A percentile compares a stretch with the other conserved stretches of the same genome.
Evolutionary conservation across 768 basidiomycete genomes (phyloP).

Genomic region (Podaxis mareebaensis): DNA sequence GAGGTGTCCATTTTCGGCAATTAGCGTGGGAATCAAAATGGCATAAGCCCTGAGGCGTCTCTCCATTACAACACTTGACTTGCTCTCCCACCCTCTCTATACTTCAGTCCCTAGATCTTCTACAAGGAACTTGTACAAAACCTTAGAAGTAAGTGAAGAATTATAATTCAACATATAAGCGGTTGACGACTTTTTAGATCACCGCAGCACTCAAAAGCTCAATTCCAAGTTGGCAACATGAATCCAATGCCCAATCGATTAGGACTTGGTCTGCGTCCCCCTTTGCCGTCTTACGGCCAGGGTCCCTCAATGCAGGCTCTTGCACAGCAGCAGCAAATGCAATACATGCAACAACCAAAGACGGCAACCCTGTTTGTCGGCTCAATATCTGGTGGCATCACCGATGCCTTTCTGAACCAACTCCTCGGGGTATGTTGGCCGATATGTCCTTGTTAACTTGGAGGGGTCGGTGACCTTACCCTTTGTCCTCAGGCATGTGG

Average conservation of each 20-base stretch:
- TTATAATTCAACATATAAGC: background rate
- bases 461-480: background rate
- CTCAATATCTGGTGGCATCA: constrained; percentile 91
- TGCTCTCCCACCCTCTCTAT: background rate
- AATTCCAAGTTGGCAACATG: background rate
- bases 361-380: constrained; percentile 86
- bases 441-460: background rate
- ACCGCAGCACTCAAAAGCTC: constrained; percentile 1
- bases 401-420: constrained; percentile 76
- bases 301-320: constrained; percentile 91
- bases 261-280: constrained; percentile 87
- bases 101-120: background rate
- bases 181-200: background rate
- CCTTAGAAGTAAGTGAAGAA: background rate
- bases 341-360: constrained; percentile 70
- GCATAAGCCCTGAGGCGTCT: constrained; percentile 5
- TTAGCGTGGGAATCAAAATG: constrained; percentile 16
- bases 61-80: constrained; percentile 7
- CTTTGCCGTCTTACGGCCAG: constrained; percentile 86
- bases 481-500: constrained; percentile 76
- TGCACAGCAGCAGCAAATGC: constrained; percentile 81
- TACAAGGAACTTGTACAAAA: background rate
- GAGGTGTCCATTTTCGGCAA: constrained; percentile 10
- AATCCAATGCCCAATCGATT: constrained; percentile 77
- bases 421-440: constrained; percentile 65